Base-by-base conservation (phyloP, 148 eudicot species). In the Cornus florida region DNA sequence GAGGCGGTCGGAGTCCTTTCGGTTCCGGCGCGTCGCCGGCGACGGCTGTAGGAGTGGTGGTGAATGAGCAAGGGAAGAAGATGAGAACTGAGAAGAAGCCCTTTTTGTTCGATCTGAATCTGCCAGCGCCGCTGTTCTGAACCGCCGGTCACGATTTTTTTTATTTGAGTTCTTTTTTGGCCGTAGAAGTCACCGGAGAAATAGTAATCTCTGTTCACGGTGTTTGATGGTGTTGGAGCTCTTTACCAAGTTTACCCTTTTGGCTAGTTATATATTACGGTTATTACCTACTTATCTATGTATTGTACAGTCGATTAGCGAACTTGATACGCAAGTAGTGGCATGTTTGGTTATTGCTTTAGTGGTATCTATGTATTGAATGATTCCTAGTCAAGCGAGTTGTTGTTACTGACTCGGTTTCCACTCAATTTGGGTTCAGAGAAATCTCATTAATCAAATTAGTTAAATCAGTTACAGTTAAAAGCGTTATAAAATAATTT, bases 41-140 rank as follows among this genome's bases (percentile, higher is more conserved):
- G 72, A 7, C 48, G 64, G 13, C n/a, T 14, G 59, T 78, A 35
- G 85, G 83, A 7, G 43, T 72, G 66, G 72, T 50, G 24, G 64
- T 69, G 81, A 73, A 59, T 10, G 85, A 85, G 69, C 56, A 77
- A 67, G 83, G 53, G 68, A 77, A 75, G 68, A 31, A 20, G 59
- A 65, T 13, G 12, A 56, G 57, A 64, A 28, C 31, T 13, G 73
- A 68, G 81, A 82, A 85, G 76, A 80, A 77, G 77, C 83, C 83
- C 64, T 73, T 83, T 60, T 38, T 79, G 77, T 83, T 86, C 78
- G 88, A 86, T 71, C 77, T 86, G 79, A 86, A 86, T 71, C 79
- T 72, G 46, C 88, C 86, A 65, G 83, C 88, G 73, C 85, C 88
- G 78, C 69, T 86, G 7, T 70, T 82, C 62, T 85, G 83, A 80